phyloP scores from a whole-genome alignment of 2,329 filamentous ascomycete genomes.

The Orbilia quercus region DNA sequence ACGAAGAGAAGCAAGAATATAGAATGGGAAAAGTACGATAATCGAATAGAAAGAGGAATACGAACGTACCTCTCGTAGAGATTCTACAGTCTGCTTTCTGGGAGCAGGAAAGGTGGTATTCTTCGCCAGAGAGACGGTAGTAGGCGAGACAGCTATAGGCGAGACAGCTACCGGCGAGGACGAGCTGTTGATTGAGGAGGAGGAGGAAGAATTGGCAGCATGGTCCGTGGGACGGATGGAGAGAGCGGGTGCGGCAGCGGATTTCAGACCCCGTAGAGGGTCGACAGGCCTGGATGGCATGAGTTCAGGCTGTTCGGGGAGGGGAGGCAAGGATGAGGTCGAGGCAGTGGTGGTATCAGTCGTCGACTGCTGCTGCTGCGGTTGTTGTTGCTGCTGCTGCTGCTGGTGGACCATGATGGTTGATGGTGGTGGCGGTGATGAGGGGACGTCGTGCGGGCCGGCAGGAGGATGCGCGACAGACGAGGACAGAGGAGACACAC shows the following conservation, averaged over 20 bases:
- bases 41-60: neutral
- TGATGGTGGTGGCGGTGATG: neutral
- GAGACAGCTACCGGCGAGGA: neutral
- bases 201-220: neutral
- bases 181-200: neutral
- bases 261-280: neutral
- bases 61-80: slow-evolving; percentile 45
- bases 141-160: neutral
- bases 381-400: too few species aligned
- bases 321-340: slow-evolving; percentile 1
- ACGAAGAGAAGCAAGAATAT: neutral
- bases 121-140: slow-evolving; percentile 1
- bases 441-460: neutral
- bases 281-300: slow-evolving; percentile 2
- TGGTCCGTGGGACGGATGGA: neutral
- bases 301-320: slow-evolving; percentile 3
- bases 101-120: slow-evolving; percentile 25
- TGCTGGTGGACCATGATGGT: neutral
- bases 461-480: slow-evolving; percentile 24
- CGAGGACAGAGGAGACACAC: slow-evolving; percentile 26
- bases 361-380: slow-evolving; percentile 1
- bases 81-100: slow-evolving; percentile 44
- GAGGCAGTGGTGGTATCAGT: neutral
- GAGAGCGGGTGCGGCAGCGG: neutral
- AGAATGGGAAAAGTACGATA: neutral